These are phyloP conservation scores for Prunus mongolica DNA, from an alignment of 306 rosid genomes.

Conservation along the genomic window DNA sequence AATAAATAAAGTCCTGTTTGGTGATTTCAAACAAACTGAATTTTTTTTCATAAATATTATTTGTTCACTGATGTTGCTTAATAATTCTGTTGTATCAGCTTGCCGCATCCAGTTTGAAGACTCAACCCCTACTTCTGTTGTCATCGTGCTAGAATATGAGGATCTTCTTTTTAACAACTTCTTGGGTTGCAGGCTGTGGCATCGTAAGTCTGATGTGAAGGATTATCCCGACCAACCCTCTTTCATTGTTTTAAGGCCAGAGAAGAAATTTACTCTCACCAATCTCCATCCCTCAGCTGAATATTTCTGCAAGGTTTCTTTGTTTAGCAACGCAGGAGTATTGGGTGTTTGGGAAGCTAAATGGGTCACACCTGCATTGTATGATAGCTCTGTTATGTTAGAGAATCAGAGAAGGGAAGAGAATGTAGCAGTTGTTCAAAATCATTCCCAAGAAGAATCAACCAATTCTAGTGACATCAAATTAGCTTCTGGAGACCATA, in stretches of 20 bases:
- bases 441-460: conserved; percentile 42
- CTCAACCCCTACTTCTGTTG: conserved; percentile 66
- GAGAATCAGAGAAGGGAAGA: conserved; percentile 27
- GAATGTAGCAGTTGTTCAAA: conserved; percentile 26
- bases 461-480: conserved; percentile 45
- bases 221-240: conserved; percentile 82
- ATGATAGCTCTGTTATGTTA: conserved; percentile 21
- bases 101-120: conserved; percentile 66
- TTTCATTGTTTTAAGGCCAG: conserved; percentile 72
- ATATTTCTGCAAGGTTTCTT: conserved; percentile 80
- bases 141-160: conserved; percentile 59
- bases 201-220: conserved; percentile 40
- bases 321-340: conserved; percentile 63
- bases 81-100: conserved; percentile 39
- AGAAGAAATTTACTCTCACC: conserved; percentile 61
- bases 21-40: background rate
- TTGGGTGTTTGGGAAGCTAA: conserved; percentile 79
- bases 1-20: background rate
- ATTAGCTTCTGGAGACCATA: conserved; percentile 22
- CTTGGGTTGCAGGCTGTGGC: conserved; percentile 84
- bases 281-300: conserved; percentile 71
- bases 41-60: background rate
- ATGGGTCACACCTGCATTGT: conserved; percentile 60
- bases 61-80: conserved; percentile 4
- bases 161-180: conserved; percentile 52